Conservation (phyloP, 345 rosid species). For the Eucalyptus polyanthemos region DNA sequence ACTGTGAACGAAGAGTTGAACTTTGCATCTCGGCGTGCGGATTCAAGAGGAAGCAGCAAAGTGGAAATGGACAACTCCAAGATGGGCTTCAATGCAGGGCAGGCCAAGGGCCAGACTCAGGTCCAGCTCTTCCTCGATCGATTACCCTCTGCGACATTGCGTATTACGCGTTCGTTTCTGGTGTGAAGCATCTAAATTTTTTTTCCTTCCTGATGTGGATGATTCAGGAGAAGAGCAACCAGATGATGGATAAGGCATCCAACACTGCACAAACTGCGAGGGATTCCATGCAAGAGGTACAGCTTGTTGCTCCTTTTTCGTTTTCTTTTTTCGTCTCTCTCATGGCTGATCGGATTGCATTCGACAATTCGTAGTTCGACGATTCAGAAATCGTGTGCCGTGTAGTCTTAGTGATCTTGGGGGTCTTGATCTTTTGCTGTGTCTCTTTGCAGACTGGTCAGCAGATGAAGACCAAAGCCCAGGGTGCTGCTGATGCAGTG, state of each 20-base stretch:
- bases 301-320: not conserved
- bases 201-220: not conserved
- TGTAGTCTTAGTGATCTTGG: not conserved
- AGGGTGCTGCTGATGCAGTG: conserved; percentile 51
- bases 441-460: conserved; percentile 30
- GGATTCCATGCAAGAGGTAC: conserved; percentile 50
- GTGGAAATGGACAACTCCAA: conserved; percentile 31
- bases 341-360: no score
- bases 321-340: not conserved
- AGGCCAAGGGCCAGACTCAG: conserved; percentile 8
- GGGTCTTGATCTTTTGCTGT: not conserved
- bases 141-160: not conserved
- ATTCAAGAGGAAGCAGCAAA: not conserved
- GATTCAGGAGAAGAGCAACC: conserved; percentile 47
- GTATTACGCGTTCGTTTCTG: not conserved
- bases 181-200: not conserved
- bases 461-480: conserved; percentile 43
- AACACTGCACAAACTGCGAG: conserved; percentile 54
- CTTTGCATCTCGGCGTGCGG: not conserved
- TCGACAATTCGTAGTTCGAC: not conserved
- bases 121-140: not conserved
- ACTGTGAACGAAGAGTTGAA: not conserved
- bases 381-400: not conserved
- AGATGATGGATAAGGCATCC: conserved; percentile 40
- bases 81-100: not conserved